These are phyloP conservation scores for Tuber indicum DNA, from an alignment of 495 filamentous ascomycete species.

Conservation along the genomic window DNA sequence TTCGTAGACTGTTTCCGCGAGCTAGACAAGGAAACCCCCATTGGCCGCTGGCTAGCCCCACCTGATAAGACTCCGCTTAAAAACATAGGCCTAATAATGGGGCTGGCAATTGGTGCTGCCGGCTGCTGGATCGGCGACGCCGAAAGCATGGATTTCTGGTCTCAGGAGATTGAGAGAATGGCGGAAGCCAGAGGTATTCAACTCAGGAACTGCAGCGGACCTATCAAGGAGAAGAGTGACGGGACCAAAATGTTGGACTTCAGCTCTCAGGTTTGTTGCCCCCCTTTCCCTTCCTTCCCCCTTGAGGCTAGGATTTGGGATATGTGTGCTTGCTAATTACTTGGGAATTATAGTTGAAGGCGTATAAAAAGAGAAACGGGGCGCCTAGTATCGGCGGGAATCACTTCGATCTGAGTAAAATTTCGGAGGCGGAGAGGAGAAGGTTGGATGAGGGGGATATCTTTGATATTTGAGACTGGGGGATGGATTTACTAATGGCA, in stretches of 20 bases:
- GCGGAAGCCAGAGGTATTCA: constrained; percentile 8
- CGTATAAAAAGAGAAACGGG: background rate
- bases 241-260: background rate
- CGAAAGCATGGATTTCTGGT: background rate
- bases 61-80: constrained; percentile 8
- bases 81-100: constrained; percentile 18
- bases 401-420: background rate
- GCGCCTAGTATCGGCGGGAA: background rate
- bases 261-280: background rate
- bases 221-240: constrained; percentile 1
- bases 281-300: too few relatives aligned
- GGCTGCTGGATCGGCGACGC: background rate
- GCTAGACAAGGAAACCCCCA: background rate
- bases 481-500: background rate
- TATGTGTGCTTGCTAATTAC: background rate
- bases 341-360: background rate
- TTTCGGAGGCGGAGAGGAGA: background rate
- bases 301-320: background rate
- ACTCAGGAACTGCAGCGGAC: constrained; percentile 10
- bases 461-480: background rate
- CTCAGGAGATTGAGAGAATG: constrained; percentile 9
- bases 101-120: constrained; percentile 8
- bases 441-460: background rate
- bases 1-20: constrained; percentile 16
- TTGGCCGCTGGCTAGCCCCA: background rate